Evolutionary conservation across 1,284 basidiomycete species (phyloP).

Genomic region (Pseudozyma tsukubaensis): DNA sequence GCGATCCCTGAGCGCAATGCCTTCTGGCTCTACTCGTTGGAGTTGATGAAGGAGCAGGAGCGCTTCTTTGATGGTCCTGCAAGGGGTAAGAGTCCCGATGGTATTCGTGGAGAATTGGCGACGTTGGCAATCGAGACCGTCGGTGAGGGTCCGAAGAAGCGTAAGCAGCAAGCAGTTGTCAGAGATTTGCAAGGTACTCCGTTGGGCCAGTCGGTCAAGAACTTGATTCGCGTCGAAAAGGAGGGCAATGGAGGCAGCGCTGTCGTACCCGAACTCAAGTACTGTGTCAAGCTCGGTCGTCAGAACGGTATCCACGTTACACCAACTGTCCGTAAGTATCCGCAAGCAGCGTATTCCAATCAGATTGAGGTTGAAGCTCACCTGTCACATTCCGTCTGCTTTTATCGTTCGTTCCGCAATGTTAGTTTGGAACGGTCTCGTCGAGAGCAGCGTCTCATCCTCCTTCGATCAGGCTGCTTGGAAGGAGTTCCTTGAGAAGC

Average conservation of each 20-base stretch:
- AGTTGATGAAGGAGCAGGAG: conserved; percentile 82
- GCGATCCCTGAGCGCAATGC: conserved; percentile 40
- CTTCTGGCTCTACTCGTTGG: conserved; percentile 64
- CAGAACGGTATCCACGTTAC: conserved; percentile 94
- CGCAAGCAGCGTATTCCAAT: no score
- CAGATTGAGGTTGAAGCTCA: no score
- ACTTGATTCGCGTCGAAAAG: conserved; percentile 76
- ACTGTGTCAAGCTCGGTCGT: conserved; percentile 83
- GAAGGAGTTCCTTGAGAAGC: conserved; percentile 81
- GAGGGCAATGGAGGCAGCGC: conserved; percentile 79
- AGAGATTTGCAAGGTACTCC: conserved; percentile 69
- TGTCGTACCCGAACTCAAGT: conserved; percentile 86
- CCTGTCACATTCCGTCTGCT: no score
- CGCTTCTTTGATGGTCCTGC: conserved; percentile 83
- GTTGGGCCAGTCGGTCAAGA: conserved; percentile 72
- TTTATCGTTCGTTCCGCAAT: background rate
- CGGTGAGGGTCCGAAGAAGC: conserved; percentile 69
- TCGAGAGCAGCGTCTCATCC: conserved; percentile 82
- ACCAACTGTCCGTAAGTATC: conserved; percentile 75
- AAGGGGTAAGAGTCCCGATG: conserved; percentile 77
- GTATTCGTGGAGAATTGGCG: conserved; percentile 82
- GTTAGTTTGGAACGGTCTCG: conserved; percentile 73
- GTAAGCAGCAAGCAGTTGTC: conserved; percentile 68
- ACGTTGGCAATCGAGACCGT: conserved; percentile 72
- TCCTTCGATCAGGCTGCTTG: conserved; percentile 87